A percentile compares a stretch with the other conserved stretches of the same genome.
phyloP scores from a whole-genome alignment of 352 stramenopile genomes.

The Phytophthora citricola region DNA sequence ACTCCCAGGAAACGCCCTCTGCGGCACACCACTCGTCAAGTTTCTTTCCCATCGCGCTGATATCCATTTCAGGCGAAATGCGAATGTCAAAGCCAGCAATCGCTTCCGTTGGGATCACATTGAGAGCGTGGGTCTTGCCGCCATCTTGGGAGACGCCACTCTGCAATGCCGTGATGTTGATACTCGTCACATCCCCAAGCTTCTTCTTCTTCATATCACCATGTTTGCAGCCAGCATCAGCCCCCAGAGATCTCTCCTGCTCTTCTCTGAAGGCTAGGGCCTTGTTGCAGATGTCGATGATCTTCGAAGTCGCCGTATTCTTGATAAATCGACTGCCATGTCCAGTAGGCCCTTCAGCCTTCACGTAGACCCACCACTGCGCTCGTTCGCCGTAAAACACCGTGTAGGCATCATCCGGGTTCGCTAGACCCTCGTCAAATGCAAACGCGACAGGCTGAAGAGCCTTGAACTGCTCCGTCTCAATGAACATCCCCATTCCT shows the following conservation, averaged over 20 bases:
- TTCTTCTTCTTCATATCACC: constrained; percentile 92
- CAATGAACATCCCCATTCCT: constrained; percentile 94
- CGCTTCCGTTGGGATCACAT: constrained; percentile 94
- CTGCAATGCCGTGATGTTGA: constrained; percentile 96
- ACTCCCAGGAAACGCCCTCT: constrained; percentile 85
- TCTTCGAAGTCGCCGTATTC: constrained; percentile 94
- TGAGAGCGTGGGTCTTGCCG: constrained; percentile 90
- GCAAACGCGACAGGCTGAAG: constrained; percentile 90
- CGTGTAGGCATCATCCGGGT: constrained; percentile 89
- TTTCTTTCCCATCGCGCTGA: constrained; percentile 64
- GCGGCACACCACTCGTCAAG: constrained; percentile 92
- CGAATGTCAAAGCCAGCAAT: constrained; percentile 95
- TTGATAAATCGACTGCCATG: constrained; percentile 96
- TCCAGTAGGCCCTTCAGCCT: constrained; percentile 74
- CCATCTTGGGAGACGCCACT: constrained; percentile 86
- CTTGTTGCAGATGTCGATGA: constrained; percentile 91
- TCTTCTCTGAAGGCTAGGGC: constrained; percentile 90
- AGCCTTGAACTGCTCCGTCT: constrained; percentile 81
- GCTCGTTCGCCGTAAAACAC: constrained; percentile 97
- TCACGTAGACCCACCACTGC: constrained; percentile 93
- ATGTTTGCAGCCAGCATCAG: constrained; percentile 89
- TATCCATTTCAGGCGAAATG: constrained; percentile 90
- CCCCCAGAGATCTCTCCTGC: constrained; percentile 85
- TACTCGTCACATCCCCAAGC: constrained; percentile 95
- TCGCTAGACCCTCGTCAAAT: constrained; percentile 96